phyloP scores from a whole-genome alignment of 2,329 filamentous ascomycete genomes.

The Neopestalotiopsis clavispora region DNA sequence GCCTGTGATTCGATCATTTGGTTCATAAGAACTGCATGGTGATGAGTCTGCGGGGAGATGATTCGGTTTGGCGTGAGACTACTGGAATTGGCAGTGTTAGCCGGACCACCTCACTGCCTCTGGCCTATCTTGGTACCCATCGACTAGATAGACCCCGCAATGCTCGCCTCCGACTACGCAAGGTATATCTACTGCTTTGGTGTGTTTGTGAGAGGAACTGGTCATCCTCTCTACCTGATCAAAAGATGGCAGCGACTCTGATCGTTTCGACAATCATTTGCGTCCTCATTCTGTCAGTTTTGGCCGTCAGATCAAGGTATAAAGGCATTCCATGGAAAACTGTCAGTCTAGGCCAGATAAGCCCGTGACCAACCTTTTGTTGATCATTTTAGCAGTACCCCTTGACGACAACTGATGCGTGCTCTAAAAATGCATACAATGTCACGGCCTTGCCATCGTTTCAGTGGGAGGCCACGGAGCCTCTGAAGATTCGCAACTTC shows the following conservation, averaged over 20 bases:
- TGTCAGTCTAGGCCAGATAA: background rate
- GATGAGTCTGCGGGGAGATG: background rate
- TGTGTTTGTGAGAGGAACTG: background rate
- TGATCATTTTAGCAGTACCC: background rate
- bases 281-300: background rate
- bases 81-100: constrained; percentile 3
- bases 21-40: background rate
- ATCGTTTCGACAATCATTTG: background rate
- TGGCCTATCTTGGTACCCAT: background rate
- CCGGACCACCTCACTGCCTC: background rate
- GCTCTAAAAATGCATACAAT: background rate
- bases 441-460: background rate
- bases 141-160: background rate
- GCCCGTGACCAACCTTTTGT: background rate
- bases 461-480: constrained; percentile 45
- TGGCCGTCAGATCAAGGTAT: background rate
- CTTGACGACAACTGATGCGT: background rate
- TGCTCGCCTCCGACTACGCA: background rate
- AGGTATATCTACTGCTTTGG: background rate
- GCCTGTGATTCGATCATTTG: background rate
- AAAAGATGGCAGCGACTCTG: background rate
- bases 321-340: background rate
- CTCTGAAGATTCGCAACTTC: constrained; percentile 50
- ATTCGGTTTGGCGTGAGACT: background rate
- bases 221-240: background rate